Base-by-base conservation (phyloP, 805 yeast genomes). In the Myxozyma melibiosi region DNA sequence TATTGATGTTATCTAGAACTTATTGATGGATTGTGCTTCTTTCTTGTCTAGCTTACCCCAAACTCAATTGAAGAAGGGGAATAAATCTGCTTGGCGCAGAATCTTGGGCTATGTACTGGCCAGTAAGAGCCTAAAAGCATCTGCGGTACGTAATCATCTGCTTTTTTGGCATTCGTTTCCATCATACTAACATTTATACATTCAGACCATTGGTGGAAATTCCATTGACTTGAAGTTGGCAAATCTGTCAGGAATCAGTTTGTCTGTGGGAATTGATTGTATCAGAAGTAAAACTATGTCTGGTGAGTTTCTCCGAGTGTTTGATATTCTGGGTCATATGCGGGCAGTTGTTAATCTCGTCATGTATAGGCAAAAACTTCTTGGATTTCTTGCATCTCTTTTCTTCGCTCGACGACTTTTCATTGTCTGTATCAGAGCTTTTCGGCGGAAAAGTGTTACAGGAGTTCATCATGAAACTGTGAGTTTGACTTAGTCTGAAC, bases 11-110 rank as follows among this genome's bases (percentile, higher is more conserved):
- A 8, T 30, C 20, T 22, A 45, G 50, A 45, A 24, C 16, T 18
- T 22, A 20, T 4, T 34, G 11, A 30, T n/a, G 4, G 27, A 43
- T 6, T 30, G 16, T 25, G 4, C 47, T 3, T 7, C 50, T 24
- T 48, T 16, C 35, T 16, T 51, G 3, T 27, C 41, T 25, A 14
- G 22, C 18, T 11, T 44, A 8, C 38, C 52, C 20, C 16, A 37
- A 2, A 34, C 25, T 22, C 14, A 40, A 6, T 20, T 44, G 42
- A 43, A 30, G 13, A 38, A 44, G 4, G 59, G 55, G 13, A 55
- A 55, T 45, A 54, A 54, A 45, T 8, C 44, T 14, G 28, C 22
- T 18, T 54, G 53, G 58, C 3, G 25, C 16, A 22, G 31, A 13
- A 28, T 50, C 20, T 25, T 50, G 44, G 49, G 38, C 30, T 42